Conservation (phyloP, 441 rosid genomes). For the Erodium texanum region DNA sequence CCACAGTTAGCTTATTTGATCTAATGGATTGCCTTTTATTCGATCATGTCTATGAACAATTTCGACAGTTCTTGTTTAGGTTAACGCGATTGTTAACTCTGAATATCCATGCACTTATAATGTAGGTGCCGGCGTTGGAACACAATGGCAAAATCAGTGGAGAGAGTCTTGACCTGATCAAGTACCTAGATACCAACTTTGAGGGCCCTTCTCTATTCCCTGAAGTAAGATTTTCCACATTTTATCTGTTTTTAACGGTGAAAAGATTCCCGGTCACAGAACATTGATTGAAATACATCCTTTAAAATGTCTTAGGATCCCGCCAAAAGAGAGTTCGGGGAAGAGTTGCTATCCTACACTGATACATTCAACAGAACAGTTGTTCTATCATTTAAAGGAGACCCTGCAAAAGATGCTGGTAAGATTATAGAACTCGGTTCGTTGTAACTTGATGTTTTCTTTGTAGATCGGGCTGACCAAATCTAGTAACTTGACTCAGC, state of each 20-base stretch:
- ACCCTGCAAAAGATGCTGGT: slow-evolving; percentile 48
- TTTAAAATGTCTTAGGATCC: slow-evolving; percentile 47
- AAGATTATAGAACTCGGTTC: slow-evolving; percentile 15
- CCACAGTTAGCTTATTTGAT: too few species aligned
- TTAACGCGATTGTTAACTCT: not conserved
- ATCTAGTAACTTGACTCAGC: slow-evolving; percentile 28
- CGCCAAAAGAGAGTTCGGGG: slow-evolving; percentile 48
- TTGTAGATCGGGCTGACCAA: slow-evolving; percentile 1
- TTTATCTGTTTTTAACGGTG: not conserved
- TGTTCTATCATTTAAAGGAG: slow-evolving; percentile 52
- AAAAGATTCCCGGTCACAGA: not conserved
- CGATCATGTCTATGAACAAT: not conserved
- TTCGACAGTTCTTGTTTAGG: not conserved
- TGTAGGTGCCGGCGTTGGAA: slow-evolving; percentile 75
- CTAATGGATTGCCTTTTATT: not conserved
- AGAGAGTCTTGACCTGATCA: slow-evolving; percentile 78
- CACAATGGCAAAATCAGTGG: slow-evolving; percentile 79
- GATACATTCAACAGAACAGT: slow-evolving; percentile 39
- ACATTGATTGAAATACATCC: slow-evolving; percentile 4
- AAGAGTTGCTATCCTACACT: slow-evolving; percentile 47
- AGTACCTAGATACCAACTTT: slow-evolving; percentile 63
- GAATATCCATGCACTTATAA: too few species aligned
- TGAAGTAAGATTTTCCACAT: slow-evolving; percentile 27
- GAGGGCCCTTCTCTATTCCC: slow-evolving; percentile 75
- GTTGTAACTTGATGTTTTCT: not conserved